Percentiles rank a stretch among this genome's conserved stretches.
Evolutionary conservation across 352 stramenopile species (phyloP).

Genomic region (Aphanomyces cochlioides): DNA sequence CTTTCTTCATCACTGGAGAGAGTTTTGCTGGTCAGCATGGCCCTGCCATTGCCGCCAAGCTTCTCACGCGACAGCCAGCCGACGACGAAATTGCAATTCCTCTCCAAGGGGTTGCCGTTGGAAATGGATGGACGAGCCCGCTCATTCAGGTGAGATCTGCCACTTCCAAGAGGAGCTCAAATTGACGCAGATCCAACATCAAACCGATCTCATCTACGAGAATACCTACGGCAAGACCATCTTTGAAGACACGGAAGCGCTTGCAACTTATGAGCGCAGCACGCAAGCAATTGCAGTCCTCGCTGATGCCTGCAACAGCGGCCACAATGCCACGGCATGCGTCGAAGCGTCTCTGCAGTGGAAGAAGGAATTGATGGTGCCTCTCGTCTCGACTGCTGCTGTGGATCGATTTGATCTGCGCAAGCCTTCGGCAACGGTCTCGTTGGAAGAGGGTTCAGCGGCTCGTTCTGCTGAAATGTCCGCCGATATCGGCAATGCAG

Average conservation of each 20-base stretch:
- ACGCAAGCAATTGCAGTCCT: slow-evolving; percentile 13
- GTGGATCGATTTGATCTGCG: slow-evolving; percentile 29
- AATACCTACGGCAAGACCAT: slow-evolving; percentile 71
- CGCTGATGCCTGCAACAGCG: slow-evolving; percentile 1
- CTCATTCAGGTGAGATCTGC: slow-evolving; percentile 41
- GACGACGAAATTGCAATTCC: slow-evolving; percentile 32
- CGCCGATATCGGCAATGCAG: slow-evolving; percentile 52
- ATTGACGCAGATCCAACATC: slow-evolving; percentile 33
- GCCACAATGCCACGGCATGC: slow-evolving; percentile 18
- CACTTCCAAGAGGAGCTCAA: not conserved
- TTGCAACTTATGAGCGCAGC: slow-evolving; percentile 28
- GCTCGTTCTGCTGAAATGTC: not conserved
- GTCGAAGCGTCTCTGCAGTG: slow-evolving; percentile 13
- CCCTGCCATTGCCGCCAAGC: slow-evolving; percentile 15
- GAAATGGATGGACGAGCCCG: slow-evolving; percentile 40
- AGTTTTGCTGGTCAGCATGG: slow-evolving; percentile 41
- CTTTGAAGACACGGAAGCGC: slow-evolving; percentile 39
- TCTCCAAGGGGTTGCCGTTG: slow-evolving; percentile 61
- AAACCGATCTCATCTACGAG: slow-evolving; percentile 69
- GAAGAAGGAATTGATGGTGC: slow-evolving; percentile 6
- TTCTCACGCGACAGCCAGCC: slow-evolving; percentile 32
- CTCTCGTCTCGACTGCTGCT: slow-evolving; percentile 12
- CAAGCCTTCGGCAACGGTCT: not conserved
- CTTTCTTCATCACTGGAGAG: slow-evolving; percentile 41
- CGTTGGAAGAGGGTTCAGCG: not conserved